Conservation (phyloP, 805 yeast species). For the Ogataea trehalophila region DNA sequence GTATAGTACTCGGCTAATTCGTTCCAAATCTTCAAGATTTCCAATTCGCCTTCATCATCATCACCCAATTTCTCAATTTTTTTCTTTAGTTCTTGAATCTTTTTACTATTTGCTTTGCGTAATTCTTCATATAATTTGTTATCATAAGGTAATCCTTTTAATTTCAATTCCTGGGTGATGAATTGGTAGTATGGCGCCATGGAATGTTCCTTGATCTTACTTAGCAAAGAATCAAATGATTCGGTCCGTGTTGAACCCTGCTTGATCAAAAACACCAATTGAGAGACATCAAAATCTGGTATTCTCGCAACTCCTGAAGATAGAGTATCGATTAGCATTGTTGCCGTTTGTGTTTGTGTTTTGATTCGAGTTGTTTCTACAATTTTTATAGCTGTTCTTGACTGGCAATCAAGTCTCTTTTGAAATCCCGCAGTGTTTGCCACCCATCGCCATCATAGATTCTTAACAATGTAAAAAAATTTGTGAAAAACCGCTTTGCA, state of each 20-base stretch:
- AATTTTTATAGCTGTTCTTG: background rate
- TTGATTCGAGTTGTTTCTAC: background rate
- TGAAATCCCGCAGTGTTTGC: background rate
- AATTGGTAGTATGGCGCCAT: constrained; percentile 83
- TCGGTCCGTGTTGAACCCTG: constrained; percentile 21
- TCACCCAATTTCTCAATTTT: constrained; percentile 50
- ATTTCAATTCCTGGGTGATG: constrained; percentile 43
- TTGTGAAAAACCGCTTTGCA: no score
- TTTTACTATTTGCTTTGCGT: constrained; percentile 47
- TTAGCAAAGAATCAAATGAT: constrained; percentile 43
- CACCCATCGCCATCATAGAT: background rate
- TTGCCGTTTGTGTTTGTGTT: background rate
- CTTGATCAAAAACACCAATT: constrained; percentile 63
- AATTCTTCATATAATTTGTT: constrained; percentile 49
- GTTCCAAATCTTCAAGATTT: constrained; percentile 69
- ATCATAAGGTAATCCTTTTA: constrained; percentile 51
- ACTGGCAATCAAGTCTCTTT: background rate
- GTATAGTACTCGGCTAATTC: constrained; percentile 87
- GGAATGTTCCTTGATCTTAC: constrained; percentile 51
- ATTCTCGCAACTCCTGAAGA: constrained; percentile 52
- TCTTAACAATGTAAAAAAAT: no score
- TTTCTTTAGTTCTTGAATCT: constrained; percentile 48
- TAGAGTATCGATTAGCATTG: constrained; percentile 33
- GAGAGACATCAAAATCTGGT: constrained; percentile 83
- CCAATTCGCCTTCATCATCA: constrained; percentile 84